Percentiles rank a stretch among this genome's conserved stretches.
These are phyloP conservation scores for Leersia perrieri DNA, from an alignment of 176 grass and related monocot genomes.

Conservation along the genomic window DNA sequence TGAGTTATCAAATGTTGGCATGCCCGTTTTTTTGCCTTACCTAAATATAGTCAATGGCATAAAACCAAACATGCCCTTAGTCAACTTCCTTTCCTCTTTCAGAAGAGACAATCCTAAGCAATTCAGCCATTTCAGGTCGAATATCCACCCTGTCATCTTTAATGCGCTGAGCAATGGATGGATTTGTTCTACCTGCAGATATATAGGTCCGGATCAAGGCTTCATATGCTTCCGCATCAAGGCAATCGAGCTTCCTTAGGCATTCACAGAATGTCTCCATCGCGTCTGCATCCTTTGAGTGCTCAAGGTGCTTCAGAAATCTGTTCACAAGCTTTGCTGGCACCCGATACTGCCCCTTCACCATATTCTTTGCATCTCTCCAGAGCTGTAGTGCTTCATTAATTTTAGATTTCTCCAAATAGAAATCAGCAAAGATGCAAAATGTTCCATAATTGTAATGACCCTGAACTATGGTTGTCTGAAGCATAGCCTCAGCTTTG, in stretches of 20 bases:
- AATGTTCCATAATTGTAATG: slow-evolving; percentile 3
- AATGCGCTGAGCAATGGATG: not conserved
- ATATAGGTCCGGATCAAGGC: slow-evolving; percentile 25
- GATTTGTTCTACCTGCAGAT: slow-evolving; percentile 22
- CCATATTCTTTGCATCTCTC: slow-evolving; percentile 28
- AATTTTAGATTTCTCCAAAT: slow-evolving; percentile 34
- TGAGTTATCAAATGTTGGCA: no score
- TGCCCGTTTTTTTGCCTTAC: not conserved
- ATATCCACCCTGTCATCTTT: slow-evolving; percentile 37
- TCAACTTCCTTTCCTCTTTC: not conserved
- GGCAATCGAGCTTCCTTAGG: slow-evolving; percentile 26
- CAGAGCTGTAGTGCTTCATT: not conserved
- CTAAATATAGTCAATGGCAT: not conserved
- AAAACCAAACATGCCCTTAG: not conserved
- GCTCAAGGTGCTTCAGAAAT: slow-evolving; percentile 46
- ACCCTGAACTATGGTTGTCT: slow-evolving; percentile 36
- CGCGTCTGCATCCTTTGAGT: slow-evolving; percentile 37
- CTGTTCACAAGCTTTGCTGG: slow-evolving; percentile 19
- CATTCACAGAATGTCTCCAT: slow-evolving; percentile 27
- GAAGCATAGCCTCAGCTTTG: slow-evolving; percentile 47
- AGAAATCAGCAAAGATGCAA: slow-evolving; percentile 32
- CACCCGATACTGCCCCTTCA: slow-evolving; percentile 18
- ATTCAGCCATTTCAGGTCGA: slow-evolving; percentile 4
- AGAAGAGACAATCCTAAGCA: not conserved
- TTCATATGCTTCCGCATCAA: slow-evolving; percentile 31